Percentiles rank a stretch among this genome's conserved stretches.
Evolutionary conservation across 768 basidiomycete genomes (phyloP).

Genomic region (Naematelia aurantialba): DNA sequence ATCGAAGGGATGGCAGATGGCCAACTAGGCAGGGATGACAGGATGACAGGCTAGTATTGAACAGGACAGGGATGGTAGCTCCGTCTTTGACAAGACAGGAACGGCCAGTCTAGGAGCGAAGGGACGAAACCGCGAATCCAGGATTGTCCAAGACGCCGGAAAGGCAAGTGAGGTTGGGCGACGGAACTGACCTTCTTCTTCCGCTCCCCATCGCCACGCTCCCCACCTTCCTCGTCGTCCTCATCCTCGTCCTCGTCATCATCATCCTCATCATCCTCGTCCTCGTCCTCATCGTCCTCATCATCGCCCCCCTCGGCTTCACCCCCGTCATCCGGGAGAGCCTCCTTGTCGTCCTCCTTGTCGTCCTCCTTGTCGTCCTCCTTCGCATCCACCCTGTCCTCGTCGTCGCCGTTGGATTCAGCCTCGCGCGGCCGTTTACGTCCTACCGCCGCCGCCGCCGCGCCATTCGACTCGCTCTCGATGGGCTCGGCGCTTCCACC

Average conservation of each 20-base stretch:
- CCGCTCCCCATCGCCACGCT: constrained; percentile 8
- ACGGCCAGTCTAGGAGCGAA: too few relatives aligned
- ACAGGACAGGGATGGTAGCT: too few relatives aligned
- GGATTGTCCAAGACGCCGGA: too few relatives aligned
- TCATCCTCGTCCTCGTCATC: constrained; percentile 16
- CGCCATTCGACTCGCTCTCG: neutral
- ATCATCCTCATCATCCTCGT: constrained; percentile 41
- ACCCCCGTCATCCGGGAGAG: constrained; percentile 25
- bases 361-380: constrained; percentile 51
- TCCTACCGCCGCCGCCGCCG: too few relatives aligned
- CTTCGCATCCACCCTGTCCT: constrained; percentile 24
- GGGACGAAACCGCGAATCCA: too few relatives aligned
- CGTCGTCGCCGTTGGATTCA: neutral
- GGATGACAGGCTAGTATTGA: too few relatives aligned
- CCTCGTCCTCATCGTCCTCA: constrained; percentile 17
- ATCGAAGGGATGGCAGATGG: too few relatives aligned
- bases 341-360: constrained; percentile 48
- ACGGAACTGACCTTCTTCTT: constrained; percentile 27
- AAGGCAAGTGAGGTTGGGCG: too few relatives aligned
- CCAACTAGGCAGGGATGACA: too few relatives aligned
- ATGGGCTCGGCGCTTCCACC: neutral
- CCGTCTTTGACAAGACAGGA: constrained; percentile 43
- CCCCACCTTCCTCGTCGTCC: neutral
- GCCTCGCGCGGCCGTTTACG: neutral
- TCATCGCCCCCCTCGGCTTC: constrained; percentile 8